Conservation (phyloP, 805 yeast species). For the Pichia ethanolica region DNA sequence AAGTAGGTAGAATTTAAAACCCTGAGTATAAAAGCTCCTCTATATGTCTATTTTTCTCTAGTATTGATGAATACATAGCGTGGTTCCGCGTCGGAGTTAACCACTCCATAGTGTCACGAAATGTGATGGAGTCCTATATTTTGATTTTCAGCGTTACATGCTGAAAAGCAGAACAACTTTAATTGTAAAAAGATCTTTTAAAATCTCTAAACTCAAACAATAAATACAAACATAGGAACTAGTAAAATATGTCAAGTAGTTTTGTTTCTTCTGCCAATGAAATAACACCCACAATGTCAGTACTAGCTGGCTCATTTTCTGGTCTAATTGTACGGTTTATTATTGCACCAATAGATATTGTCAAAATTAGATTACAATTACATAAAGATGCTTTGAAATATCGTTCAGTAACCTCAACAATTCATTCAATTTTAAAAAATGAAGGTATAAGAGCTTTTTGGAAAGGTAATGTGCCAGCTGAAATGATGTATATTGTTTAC, state of each 20-base stretch:
- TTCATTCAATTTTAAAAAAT: slow-evolving; percentile 37
- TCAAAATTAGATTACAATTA: slow-evolving; percentile 70
- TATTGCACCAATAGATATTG: slow-evolving; percentile 72
- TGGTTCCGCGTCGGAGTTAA: not conserved
- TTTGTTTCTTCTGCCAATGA: slow-evolving; percentile 1
- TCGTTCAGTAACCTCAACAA: slow-evolving; percentile 31
- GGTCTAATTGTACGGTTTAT: slow-evolving; percentile 48
- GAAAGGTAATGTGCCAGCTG: slow-evolving; percentile 96
- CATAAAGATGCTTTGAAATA: slow-evolving; percentile 31
- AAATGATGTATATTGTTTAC: slow-evolving; percentile 72
- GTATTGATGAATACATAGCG: too few relatives aligned
- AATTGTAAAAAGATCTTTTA: too few relatives aligned
- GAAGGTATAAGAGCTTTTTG: slow-evolving; percentile 71
- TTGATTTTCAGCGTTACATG: not conserved
- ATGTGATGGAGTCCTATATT: too few relatives aligned
- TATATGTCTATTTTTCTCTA: too few relatives aligned
- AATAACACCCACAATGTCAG: slow-evolving; percentile 30
- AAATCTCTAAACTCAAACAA: too few relatives aligned
- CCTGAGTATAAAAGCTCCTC: too few relatives aligned
- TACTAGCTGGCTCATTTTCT: slow-evolving; percentile 64
- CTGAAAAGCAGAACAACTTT: too few relatives aligned
- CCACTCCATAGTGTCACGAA: not conserved
- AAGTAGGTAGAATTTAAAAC: too few relatives aligned
- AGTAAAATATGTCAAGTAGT: not conserved
- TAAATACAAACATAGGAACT: not conserved